phyloP scores from a whole-genome alignment of 2,329 filamentous ascomycete genomes.

The Fulvia fulva region DNA sequence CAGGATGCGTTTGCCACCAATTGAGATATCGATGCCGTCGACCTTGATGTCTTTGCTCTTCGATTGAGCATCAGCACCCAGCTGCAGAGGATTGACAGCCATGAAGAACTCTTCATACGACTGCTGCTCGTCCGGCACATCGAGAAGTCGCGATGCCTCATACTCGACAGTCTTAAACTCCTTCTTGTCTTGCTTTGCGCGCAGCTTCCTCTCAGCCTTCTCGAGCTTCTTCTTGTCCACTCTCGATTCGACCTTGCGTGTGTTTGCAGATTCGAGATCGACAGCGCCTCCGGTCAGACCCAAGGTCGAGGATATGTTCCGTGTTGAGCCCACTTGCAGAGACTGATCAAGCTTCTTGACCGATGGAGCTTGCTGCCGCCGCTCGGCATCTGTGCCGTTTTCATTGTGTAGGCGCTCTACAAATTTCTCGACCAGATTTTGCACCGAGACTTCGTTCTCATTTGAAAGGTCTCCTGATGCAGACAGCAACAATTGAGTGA shows the following conservation, averaged over 20 bases:
- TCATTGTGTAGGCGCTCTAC: slow-evolving; percentile 73
- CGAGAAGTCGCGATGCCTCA: slow-evolving; percentile 84
- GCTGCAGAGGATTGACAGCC: slow-evolving; percentile 93
- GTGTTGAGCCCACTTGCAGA: slow-evolving; percentile 87
- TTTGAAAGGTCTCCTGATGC: slow-evolving; percentile 79
- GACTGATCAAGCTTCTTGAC: slow-evolving; percentile 88
- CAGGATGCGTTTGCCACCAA: slow-evolving; percentile 82
- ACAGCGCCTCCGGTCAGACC: slow-evolving; percentile 79
- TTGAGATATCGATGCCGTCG: slow-evolving; percentile 91
- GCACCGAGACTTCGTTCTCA: slow-evolving; percentile 72
- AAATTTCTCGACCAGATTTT: slow-evolving; percentile 83
- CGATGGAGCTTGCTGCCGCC: slow-evolving; percentile 65
- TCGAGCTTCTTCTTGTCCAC: slow-evolving; percentile 99
- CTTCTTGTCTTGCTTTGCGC: slow-evolving; percentile 98
- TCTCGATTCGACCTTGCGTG: slow-evolving; percentile 91
- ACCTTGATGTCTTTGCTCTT: slow-evolving; percentile 99
- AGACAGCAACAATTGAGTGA: slow-evolving; percentile 86
- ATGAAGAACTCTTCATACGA: slow-evolving; percentile 99
- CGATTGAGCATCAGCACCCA: slow-evolving; percentile 62
- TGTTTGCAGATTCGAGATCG: slow-evolving; percentile 89
- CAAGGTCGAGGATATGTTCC: slow-evolving; percentile 93
- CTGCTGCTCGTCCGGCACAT: slow-evolving; percentile 75
- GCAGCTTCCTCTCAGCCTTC: slow-evolving; percentile 96
- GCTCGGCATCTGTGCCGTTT: slow-evolving; percentile 64
- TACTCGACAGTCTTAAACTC: slow-evolving; percentile 98